phyloP scores from a whole-genome alignment of 108 stramenopile genomes.

The Nitzschia inconspicua region DNA sequence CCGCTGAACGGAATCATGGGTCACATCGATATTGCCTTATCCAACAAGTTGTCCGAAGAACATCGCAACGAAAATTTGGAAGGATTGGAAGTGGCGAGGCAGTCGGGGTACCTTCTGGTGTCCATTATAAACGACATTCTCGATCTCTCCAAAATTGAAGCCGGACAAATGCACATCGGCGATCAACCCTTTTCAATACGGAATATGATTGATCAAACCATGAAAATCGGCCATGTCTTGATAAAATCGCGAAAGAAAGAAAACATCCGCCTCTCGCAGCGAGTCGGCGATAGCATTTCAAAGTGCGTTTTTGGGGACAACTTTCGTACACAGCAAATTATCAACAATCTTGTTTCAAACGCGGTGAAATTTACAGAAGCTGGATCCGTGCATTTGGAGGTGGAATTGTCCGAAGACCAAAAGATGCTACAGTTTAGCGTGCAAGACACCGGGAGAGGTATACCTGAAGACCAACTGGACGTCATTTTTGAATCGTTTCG shows the following conservation, averaged over 20 bases:
- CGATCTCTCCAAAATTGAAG: conserved; percentile 56
- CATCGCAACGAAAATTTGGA: conserved; percentile 14
- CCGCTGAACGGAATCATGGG: conserved; percentile 54
- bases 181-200: conserved; percentile 2
- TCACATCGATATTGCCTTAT: conserved; percentile 28
- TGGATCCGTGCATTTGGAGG: conserved; percentile 1
- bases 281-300: not conserved
- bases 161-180: conserved; percentile 26
- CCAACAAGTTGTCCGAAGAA: conserved; percentile 7
- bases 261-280: conserved; percentile 1
- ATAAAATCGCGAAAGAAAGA: conserved; percentile 8
- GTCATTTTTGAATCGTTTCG: conserved; percentile 30
- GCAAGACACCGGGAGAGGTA: conserved; percentile 29
- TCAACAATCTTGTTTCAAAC: conserved; percentile 29
- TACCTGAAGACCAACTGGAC: conserved; percentile 17
- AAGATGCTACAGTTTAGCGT: conserved; percentile 20
- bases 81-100: conserved; percentile 13
- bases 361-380: conserved; percentile 37
- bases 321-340: conserved; percentile 24
- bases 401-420: not conserved
- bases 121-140: conserved; percentile 48
- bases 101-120: conserved; percentile 31
- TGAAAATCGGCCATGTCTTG: conserved; percentile 2
- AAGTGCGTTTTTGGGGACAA: conserved; percentile 8
- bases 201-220: not conserved